Evolutionary conservation across 1,284 basidiomycete species (phyloP).

Genomic region (Cystobasidium slooffiae): DNA sequence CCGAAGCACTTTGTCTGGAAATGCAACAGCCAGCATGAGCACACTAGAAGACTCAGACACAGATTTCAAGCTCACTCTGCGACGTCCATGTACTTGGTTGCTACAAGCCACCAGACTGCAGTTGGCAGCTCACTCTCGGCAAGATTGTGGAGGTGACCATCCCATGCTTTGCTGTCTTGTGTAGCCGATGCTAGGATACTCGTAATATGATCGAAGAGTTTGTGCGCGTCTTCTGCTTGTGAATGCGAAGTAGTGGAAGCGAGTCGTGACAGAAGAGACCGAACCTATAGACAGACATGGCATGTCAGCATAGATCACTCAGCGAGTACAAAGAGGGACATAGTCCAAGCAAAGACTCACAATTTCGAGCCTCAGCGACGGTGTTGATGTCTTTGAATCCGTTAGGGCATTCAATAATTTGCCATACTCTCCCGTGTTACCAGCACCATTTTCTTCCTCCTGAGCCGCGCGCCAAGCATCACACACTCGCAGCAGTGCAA

Average conservation of each 20-base stretch:
- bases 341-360: background rate
- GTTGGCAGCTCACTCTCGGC: slow-evolving; percentile 4
- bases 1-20: slow-evolving; percentile 13
- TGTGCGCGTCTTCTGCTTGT: background rate
- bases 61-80: slow-evolving; percentile 43
- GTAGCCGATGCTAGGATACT: background rate
- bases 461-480: background rate
- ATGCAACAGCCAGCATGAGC: background rate
- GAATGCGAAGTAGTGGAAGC: background rate
- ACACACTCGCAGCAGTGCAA: background rate
- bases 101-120: slow-evolving; percentile 47
- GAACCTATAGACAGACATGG: background rate
- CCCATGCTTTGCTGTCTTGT: slow-evolving; percentile 23
- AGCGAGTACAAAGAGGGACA: background rate
- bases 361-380: background rate
- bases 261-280: background rate
- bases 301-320: background rate
- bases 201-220: background rate
- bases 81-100: slow-evolving; percentile 34
- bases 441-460: too few relatives aligned
- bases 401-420: background rate
- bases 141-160: slow-evolving; percentile 35
- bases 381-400: too few relatives aligned
- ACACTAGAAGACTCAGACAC: too few relatives aligned
- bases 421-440: too few relatives aligned